Base-by-base conservation (phyloP, 352 stramenopile species). In the Phytophthora capsici region DNA sequence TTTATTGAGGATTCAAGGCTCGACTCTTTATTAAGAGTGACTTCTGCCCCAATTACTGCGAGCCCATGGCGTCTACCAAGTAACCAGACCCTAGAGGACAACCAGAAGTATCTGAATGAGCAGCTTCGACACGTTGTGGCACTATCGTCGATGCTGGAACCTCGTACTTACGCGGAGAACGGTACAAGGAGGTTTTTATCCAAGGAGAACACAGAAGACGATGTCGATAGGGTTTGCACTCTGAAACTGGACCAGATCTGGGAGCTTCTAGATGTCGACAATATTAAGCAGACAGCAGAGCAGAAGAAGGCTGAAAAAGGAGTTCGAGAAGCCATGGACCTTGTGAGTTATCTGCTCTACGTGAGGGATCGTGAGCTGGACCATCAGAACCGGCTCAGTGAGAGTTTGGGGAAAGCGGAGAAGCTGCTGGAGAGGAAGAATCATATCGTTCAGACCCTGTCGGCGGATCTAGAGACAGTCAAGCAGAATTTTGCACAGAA, bases 271-370 rank as follows among this genome's bases (percentile, higher is more conserved):
- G 36, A 58, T 9, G 40, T 59, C 16, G 49, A 30, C 4, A 40
- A 8, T 6, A 30, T 38, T 2, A 19, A 69, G 40, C 32, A 66
- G 46, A 41, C 54, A 7, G 26, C 78, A 37, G 25, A 67, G 19
- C 53, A 78, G 14, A 26, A 72, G 45, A 55, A 40, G 17, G 74
- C 66, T 0, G 82, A 94, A 44, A 66, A 55, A 6, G 50, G 58
- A 17, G n/a, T 93, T 20, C 73, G 86, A 41, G 61, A 80, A 2
- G 51, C 71, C 4, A 84, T 94, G 84, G 86, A 93, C 34, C 70
- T 92, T 9, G 63, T 94, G n/a, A 91, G 80, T 47, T 87, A 82
- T 59, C 22, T 94, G 32, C 55, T 94, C 7, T 78, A 85, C 9
- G 50, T 85, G 26, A 71, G 80, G 14, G 69, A 84, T 13, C 75